A percentile compares a stretch with the other conserved stretches of the same genome.
These are phyloP conservation scores for Pinus albicaulis DNA, from an alignment of 75 land plant species.

Conservation along the genomic window DNA sequence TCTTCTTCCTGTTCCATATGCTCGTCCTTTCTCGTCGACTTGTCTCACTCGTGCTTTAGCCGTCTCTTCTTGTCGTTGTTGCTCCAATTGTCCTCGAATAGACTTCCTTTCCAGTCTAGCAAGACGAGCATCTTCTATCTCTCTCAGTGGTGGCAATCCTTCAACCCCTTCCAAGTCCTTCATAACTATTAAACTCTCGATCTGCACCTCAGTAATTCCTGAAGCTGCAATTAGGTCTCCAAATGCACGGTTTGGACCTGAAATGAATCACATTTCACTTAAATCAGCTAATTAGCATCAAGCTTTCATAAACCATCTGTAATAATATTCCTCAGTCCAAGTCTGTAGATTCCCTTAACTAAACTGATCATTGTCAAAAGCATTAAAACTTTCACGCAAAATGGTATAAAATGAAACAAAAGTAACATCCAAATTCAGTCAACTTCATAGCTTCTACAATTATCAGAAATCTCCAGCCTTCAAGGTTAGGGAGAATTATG, in stretches of 20 bases:
- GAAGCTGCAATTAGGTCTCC: conserved; percentile 77
- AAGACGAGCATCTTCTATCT: conserved; percentile 59
- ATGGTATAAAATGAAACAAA: no score
- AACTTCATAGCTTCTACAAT: no score
- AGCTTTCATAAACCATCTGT: not conserved
- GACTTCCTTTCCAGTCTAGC: conserved; percentile 55
- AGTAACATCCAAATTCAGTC: no score
- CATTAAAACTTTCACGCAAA: no score
- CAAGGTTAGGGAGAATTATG: no score
- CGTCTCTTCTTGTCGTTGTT: conserved; percentile 69
- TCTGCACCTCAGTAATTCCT: conserved; percentile 74
- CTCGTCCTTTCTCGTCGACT: conserved; percentile 84
- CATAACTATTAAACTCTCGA: conserved; percentile 74
- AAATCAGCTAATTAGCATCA: not conserved
- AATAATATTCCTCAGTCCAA: no score
- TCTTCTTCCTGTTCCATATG: conserved; percentile 93
- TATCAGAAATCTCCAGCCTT: no score
- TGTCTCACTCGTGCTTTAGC: conserved; percentile 66
- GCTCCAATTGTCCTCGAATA: conserved; percentile 64
- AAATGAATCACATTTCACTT: conserved; percentile 2
- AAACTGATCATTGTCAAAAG: no score
- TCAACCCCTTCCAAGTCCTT: conserved; percentile 64
- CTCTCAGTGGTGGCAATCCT: conserved; percentile 75
- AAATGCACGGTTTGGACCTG: conserved; percentile 68
- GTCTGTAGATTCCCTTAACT: no score